Evolutionary conservation across 129 eudicot species (phyloP), one percentile per base, ranked within the genome.

Genomic region (Centella asiatica): DNA sequence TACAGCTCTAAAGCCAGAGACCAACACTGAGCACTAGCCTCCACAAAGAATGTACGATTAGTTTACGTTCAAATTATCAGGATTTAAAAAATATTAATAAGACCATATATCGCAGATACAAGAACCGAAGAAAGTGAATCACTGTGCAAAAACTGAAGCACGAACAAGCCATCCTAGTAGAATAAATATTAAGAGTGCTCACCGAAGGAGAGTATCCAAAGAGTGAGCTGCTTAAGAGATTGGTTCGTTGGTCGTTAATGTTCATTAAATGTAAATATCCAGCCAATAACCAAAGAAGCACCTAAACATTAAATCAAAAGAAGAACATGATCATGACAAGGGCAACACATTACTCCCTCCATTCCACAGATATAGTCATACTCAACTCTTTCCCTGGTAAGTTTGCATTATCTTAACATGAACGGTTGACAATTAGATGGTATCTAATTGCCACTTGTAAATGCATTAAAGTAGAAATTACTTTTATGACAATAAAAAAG

Each of bases 151-250:
- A 45, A 39, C 12, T 4, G 18, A 32, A 4, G 32, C 26, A n/a
- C 26, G 25, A 0, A 33, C 2, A 44, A 12, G 13, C 15, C 44
- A 31, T 29, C 4, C 5, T 6, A 31, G 25, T 8, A 32, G n/a
- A 31, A 17, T 24, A 44, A 10, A 33, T 32, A 19, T 18, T n/a
- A n/a, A 17, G 46, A 66, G 60, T 48, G 76, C 72, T 72, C 44
- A 90, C 95, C 79, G 75, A 60, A 71, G 86, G 78, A 71, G 79
- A 74, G 67, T 81, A 50, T 37, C 87, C 78, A 8, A 76, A 72
- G 10, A 79, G n/a, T 10, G 78, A 75, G 54, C 81, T 80, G 74
- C 68, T 69, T 62, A 79, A 62, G 49, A 82, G 50, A 69, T 64
- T 67, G 46, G 67, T 47, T 57, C 76, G 48, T 72, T 64, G 56